phyloP scores from a whole-genome alignment of 306 rosid genomes.

The Prinsepia uniflora region DNA sequence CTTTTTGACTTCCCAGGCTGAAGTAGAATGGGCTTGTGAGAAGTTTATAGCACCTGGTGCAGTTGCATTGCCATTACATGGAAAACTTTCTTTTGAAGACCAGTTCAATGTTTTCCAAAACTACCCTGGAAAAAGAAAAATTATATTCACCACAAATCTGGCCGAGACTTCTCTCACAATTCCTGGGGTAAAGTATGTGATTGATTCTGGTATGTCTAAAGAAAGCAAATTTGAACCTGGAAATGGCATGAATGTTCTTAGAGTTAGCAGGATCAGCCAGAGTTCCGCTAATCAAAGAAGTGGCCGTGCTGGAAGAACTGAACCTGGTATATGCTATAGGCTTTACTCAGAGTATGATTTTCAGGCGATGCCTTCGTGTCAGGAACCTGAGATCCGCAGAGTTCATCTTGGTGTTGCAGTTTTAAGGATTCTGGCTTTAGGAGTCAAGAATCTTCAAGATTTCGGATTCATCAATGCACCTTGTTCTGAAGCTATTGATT shows the following conservation, averaged over 20 bases:
- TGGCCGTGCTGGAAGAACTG: slow-evolving; percentile 98
- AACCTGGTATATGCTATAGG: slow-evolving; percentile 86
- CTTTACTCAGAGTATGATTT: slow-evolving; percentile 73
- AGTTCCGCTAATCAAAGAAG: slow-evolving; percentile 95
- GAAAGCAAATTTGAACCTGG: slow-evolving; percentile 79
- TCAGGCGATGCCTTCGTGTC: slow-evolving; percentile 60
- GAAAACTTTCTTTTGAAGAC: slow-evolving; percentile 75
- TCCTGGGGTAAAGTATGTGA: slow-evolving; percentile 91
- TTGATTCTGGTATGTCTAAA: slow-evolving; percentile 83
- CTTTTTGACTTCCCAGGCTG: slow-evolving; percentile 89
- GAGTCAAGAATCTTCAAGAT: slow-evolving; percentile 61
- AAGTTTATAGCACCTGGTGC: slow-evolving; percentile 58
- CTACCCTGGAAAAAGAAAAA: slow-evolving; percentile 67
- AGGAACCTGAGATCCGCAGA: slow-evolving; percentile 92
- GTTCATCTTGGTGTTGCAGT: slow-evolving; percentile 98
- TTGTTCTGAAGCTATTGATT: slow-evolving; percentile 68
- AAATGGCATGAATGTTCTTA: slow-evolving; percentile 89
- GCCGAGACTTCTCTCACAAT: slow-evolving; percentile 95
- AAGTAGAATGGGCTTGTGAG: slow-evolving; percentile 95
- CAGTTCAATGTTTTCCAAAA: slow-evolving; percentile 68
- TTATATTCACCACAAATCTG: slow-evolving; percentile 86
- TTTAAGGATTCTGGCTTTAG: slow-evolving; percentile 81
- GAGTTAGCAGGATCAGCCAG: slow-evolving; percentile 75
- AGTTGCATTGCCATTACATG: slow-evolving; percentile 72
- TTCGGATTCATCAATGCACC: slow-evolving; percentile 95